Evolutionary conservation across 2,329 filamentous ascomycete genomes (phyloP).

Genomic region (Pyricularia sp.): DNA sequence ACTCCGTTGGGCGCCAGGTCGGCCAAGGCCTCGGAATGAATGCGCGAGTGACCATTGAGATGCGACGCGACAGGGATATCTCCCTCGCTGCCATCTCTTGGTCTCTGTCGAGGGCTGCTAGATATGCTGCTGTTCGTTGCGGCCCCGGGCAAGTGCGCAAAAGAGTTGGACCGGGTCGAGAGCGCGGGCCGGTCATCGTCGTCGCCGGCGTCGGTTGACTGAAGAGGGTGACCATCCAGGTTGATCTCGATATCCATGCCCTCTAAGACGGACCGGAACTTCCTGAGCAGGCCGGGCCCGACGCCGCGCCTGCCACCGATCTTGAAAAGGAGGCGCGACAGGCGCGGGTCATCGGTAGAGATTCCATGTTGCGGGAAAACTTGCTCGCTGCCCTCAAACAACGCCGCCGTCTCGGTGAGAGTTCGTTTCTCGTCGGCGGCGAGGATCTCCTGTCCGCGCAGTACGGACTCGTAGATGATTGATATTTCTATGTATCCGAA

Average conservation of each 20-base stretch:
- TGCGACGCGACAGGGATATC: not conserved
- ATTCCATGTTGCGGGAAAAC: constrained; percentile 59
- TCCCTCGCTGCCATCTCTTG: not conserved
- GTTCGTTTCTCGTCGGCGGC: constrained; percentile 44
- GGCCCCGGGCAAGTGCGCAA: not conserved
- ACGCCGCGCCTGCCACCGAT: constrained; percentile 53
- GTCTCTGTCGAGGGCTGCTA: not conserved
- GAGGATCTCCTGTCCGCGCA: constrained; percentile 53
- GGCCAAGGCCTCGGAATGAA: not conserved
- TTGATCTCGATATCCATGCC: constrained; percentile 34
- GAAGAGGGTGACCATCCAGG: constrained; percentile 1
- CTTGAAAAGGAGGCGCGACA: constrained; percentile 66
- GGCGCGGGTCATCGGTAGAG: constrained; percentile 54
- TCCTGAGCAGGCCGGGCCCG: constrained; percentile 44
- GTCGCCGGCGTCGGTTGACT: not conserved
- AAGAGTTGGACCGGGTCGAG: not conserved
- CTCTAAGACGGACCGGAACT: constrained; percentile 55
- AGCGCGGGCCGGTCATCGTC: not conserved
- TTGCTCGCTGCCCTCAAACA: constrained; percentile 70
- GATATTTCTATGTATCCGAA: constrained; percentile 51
- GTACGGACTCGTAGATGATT: constrained; percentile 64
- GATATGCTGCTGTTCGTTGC: not conserved
- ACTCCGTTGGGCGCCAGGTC: not conserved
- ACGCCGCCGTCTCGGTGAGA: constrained; percentile 57
- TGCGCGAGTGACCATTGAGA: not conserved